Evolutionary conservation across 2,329 filamentous ascomycete species (phyloP), one percentile per base, ranked within the genome.

Genomic region (Colletotrichum godetiae): DNA sequence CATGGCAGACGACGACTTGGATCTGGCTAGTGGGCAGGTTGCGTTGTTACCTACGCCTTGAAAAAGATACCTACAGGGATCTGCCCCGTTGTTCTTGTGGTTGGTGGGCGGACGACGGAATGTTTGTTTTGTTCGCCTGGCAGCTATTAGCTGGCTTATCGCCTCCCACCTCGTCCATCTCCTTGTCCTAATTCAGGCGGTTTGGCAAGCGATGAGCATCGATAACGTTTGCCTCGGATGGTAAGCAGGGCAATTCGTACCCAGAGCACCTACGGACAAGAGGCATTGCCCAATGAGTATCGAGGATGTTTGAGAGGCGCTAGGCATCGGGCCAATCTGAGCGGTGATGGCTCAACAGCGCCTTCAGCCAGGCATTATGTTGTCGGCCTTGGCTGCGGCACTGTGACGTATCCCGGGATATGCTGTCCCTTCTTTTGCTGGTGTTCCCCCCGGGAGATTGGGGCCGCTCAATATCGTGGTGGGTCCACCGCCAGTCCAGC

Each of bases 401-500:
- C 29, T 42, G 57, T 72, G 68, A 72, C 57, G 68, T 57, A 72
- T 58, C 29, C 52, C 37, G 37, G 52, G 29, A 49, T n/a, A 11
- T 29, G 3, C n/a, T n/a, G 42, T 68, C 27, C 66, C n/a, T 57
- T 52, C 24, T 15, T 60, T 58, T 35, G 27, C 22, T 8, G 58
- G 29, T 22, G 60, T 31, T 24, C n/a, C 24, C 59, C 46, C 35
- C 52, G 52, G 61, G 61, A 58, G 12, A 37, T 57, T 65, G 60
- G 52, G 35, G 60, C 55, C 55, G 67, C 35, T 31, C 24, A 56
- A n/a, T 27, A 65, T 69, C 68, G 49, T 67, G 56, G 37, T 49
- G 57, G 68, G 24, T 72, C 68, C 64, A 58, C 64, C 64, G 35
- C 19, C 35, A 22, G 64, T 55, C 64, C 64, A 61, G 57, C 35